Conservation (phyloP, 495 filamentous ascomycete species). For the Aeminium ludgeri region DNA sequence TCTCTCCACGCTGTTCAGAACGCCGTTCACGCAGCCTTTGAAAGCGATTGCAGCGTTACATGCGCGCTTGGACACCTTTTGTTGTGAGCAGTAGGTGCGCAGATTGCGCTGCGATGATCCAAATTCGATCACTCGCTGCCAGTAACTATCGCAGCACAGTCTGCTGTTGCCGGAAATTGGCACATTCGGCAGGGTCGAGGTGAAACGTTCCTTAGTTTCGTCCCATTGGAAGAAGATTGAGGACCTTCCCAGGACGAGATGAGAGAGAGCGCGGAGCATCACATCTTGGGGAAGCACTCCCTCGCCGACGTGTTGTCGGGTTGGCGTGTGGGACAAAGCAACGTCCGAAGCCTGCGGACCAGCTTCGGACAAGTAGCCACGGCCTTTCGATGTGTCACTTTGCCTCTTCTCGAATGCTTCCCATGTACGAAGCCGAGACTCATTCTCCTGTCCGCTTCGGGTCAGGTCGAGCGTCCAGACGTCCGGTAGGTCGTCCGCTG, state of each 20-base stretch:
- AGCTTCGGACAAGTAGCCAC: constrained; percentile 62
- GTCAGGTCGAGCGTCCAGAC: not conserved
- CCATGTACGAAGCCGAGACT: not conserved
- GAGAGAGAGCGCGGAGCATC: constrained; percentile 46
- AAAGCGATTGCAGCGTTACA: constrained; percentile 42
- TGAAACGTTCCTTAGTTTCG: constrained; percentile 38
- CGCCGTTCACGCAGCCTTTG: constrained; percentile 38
- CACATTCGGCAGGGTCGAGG: constrained; percentile 34
- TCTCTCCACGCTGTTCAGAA: constrained; percentile 19
- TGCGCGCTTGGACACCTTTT: too few species aligned
- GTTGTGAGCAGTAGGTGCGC: not conserved
- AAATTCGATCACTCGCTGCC: constrained; percentile 38
- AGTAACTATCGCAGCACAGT: constrained; percentile 37
- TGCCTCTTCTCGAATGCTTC: constrained; percentile 9
- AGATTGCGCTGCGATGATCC: constrained; percentile 27
- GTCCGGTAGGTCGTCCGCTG: not conserved
- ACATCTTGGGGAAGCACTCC: constrained; percentile 21
- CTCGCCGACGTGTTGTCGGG: not conserved
- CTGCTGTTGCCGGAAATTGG: constrained; percentile 55
- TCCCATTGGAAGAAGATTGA: constrained; percentile 66
- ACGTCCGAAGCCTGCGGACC: constrained; percentile 60
- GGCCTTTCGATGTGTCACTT: constrained; percentile 7
- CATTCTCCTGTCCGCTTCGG: not conserved
- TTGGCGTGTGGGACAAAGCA: constrained; percentile 15
- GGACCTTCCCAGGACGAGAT: constrained; percentile 62